phyloP scores from a whole-genome alignment of 2,329 filamentous ascomycete species.

The Tolypocladium endophyticum region DNA sequence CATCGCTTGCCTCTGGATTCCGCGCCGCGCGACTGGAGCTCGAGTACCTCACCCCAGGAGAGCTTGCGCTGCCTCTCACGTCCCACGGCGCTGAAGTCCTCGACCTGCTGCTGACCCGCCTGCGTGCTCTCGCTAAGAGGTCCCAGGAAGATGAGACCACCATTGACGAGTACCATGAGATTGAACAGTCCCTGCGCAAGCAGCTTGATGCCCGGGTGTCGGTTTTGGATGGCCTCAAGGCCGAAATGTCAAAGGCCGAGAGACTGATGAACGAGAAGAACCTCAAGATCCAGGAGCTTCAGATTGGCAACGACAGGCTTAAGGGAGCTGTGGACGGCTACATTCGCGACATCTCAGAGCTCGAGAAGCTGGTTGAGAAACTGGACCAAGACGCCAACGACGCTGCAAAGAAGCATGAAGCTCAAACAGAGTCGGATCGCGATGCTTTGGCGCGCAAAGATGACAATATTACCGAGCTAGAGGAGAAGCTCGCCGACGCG shows the following conservation, averaged over 20 bases:
- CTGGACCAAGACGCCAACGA: slow-evolving; percentile 31
- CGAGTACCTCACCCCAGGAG: slow-evolving; percentile 51
- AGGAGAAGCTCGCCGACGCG: slow-evolving; percentile 30
- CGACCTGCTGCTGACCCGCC: slow-evolving; percentile 38
- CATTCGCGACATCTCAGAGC: slow-evolving; percentile 39
- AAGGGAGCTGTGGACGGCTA: slow-evolving; percentile 42
- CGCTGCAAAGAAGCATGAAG: slow-evolving; percentile 17
- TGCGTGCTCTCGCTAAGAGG: slow-evolving; percentile 37
- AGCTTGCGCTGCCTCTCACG: slow-evolving; percentile 40
- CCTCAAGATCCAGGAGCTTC: slow-evolving; percentile 32
- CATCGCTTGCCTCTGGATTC: slow-evolving; percentile 37
- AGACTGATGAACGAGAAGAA: slow-evolving; percentile 25
- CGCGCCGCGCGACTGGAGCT: slow-evolving; percentile 48
- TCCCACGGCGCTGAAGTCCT: slow-evolving; percentile 45
- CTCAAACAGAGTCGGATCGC: slow-evolving; percentile 21
- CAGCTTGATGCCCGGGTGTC: slow-evolving; percentile 44
- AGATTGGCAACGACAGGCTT: slow-evolving; percentile 38
- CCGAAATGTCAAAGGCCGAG: slow-evolving; percentile 26
- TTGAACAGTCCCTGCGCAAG: slow-evolving; percentile 43
- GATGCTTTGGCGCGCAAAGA: slow-evolving; percentile 25
- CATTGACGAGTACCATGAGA: slow-evolving; percentile 50
- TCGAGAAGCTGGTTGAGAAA: slow-evolving; percentile 39
- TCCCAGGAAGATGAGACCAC: slow-evolving; percentile 38
- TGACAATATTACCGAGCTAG: slow-evolving; percentile 28
- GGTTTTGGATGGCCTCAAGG: slow-evolving; percentile 36